phyloP scores from a whole-genome alignment of 2,329 filamentous ascomycete species.

The Ascochyta lentis region DNA sequence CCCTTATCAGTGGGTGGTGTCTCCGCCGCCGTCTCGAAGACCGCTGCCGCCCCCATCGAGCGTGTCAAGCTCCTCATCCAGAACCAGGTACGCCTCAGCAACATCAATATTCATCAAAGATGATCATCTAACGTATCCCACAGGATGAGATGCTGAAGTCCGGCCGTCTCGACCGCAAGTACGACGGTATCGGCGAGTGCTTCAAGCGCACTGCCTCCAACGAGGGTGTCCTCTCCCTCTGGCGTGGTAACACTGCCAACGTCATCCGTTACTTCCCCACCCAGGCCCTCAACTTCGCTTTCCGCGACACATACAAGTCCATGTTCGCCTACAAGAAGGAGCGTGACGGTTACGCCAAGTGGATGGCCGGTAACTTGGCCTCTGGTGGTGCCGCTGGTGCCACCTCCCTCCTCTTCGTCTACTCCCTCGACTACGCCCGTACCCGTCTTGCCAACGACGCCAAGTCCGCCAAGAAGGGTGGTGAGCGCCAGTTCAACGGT shows the following conservation, averaged over 20 bases:
- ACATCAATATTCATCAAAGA: neutral
- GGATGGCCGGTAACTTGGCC: constrained; percentile 99
- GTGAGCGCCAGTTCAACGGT: constrained; percentile 99
- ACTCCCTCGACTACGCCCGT: constrained; percentile 99
- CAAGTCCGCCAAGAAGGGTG: constrained; percentile 96
- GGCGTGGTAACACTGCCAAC: constrained; percentile 99
- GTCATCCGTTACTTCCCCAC: constrained; percentile 99
- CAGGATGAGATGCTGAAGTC: constrained; percentile 99
- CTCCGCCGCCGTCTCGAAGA: constrained; percentile 99
- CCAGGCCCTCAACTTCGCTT: constrained; percentile 99
- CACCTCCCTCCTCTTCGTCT: constrained; percentile 99
- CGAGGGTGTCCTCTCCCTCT: constrained; percentile 94
- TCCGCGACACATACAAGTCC: constrained; percentile 99
- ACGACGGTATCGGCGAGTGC: constrained; percentile 92
- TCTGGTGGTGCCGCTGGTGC: constrained; percentile 99
- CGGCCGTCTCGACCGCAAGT: constrained; percentile 98
- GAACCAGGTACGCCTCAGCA: constrained; percentile 85
- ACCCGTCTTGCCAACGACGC: constrained; percentile 99
- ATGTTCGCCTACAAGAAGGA: constrained; percentile 99
- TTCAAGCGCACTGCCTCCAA: constrained; percentile 88
- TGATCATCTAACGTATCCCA: constrained; percentile 29
- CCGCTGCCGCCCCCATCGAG: constrained; percentile 99
- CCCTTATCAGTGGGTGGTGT: constrained; percentile 90
- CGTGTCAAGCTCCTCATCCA: constrained; percentile 99
- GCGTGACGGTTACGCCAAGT: constrained; percentile 95